These are phyloP conservation scores for Brettanomyces custersianus DNA, from an alignment of 805 yeast species.

Conservation along the genomic window DNA sequence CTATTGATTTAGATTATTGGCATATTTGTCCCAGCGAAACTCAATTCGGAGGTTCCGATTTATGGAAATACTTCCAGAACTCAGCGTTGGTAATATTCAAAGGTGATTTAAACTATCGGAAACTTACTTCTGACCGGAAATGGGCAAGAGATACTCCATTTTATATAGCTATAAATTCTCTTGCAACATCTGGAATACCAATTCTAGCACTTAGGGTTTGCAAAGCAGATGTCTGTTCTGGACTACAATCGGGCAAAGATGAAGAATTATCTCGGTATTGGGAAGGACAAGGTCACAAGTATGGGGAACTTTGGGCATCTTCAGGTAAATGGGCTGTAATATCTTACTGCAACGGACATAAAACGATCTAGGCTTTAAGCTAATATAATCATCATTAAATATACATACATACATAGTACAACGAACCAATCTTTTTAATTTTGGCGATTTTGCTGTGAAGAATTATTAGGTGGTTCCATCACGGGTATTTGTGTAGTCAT, in stretches of 20 bases:
- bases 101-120: conserved; percentile 95
- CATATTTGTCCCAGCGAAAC: conserved; percentile 43
- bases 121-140: conserved; percentile 79
- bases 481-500: conserved; percentile 5
- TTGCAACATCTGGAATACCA: conserved; percentile 55
- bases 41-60: conserved; percentile 47
- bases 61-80: conserved; percentile 51
- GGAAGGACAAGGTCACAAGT: conserved; percentile 47
- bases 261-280: conserved; percentile 56
- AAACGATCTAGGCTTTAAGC: no score
- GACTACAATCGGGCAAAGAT: conserved; percentile 63
- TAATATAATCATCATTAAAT: not conserved
- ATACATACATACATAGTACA: not conserved
- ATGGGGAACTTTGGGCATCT: conserved; percentile 73
- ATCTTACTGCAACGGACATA: conserved; percentile 39
- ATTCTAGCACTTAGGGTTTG: conserved; percentile 80
- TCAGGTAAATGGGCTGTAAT: conserved; percentile 95
- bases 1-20: conserved; percentile 71
- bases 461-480: no score
- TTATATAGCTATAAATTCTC: conserved; percentile 54
- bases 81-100: conserved; percentile 75
- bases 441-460: no score
- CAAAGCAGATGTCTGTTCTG: conserved; percentile 94
- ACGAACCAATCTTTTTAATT: no score
- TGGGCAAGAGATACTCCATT: conserved; percentile 86